Percentiles rank a stretch among this genome's conserved stretches.
phyloP scores from a whole-genome alignment of 345 rosid species.

The Camelina sativa region DNA sequence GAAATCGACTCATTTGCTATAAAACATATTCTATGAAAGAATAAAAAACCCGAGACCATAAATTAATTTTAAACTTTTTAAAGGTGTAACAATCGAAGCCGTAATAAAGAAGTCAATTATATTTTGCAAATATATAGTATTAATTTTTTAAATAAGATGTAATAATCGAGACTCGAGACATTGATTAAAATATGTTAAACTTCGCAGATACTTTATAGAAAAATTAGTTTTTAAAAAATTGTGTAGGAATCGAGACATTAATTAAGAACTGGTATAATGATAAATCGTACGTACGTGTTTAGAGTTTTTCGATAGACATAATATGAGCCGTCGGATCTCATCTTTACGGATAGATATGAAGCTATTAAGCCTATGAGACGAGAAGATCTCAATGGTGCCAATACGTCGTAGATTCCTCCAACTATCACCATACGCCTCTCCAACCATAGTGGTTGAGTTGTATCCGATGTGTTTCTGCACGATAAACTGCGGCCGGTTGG shows the following conservation, averaged over 20 bases:
- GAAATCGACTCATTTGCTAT: no score
- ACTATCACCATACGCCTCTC: slow-evolving; percentile 50
- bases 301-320: slow-evolving; percentile 24
- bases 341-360: slow-evolving; percentile 42
- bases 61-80: no score
- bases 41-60: no score
- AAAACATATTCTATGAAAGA: no score
- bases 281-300: slow-evolving; percentile 15
- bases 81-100: no score
- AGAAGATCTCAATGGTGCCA: slow-evolving; percentile 49
- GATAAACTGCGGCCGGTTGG: slow-evolving; percentile 50
- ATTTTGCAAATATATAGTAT: no score
- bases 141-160: background rate
- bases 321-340: slow-evolving; percentile 46
- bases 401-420: slow-evolving; percentile 68
- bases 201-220: background rate
- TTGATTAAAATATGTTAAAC: background rate
- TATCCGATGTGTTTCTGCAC: slow-evolving; percentile 44
- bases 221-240: background rate
- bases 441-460: slow-evolving; percentile 43
- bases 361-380: slow-evolving; percentile 46
- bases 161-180: background rate
- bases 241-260: background rate
- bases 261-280: no score
- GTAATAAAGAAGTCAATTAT: no score